Base-by-base conservation (phyloP, 2,329 filamentous ascomycete genomes). In the Botrytis hyacinthi region DNA sequence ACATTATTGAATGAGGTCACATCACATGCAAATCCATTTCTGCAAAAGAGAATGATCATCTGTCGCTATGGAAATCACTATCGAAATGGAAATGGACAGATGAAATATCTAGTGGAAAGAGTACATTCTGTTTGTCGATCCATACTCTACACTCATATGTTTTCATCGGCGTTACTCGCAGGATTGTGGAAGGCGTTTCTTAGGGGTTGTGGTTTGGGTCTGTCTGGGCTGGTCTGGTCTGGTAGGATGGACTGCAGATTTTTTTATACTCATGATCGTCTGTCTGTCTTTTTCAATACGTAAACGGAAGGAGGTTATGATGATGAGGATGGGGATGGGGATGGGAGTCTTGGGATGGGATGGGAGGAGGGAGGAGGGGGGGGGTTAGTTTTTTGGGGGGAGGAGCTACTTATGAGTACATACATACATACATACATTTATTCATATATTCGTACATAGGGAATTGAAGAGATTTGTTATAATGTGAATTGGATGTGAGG, bases 81-180 rank as follows among this genome's bases (percentile, higher is more conserved):
- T 99, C 85, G 99, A 99, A 87, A 97, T 99, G 79, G 97, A 99
- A 85, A 91, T 91, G 89, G 95, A 94, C 72, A 85, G 91, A 99
- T 82, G 96, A 92, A 96, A 89, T 99, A 67, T 54, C 12, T 16
- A 97, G 98, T 83, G 95, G 98, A 83, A 89, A 90, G 77, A 96
- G 99, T 82, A 87, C 85, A 2, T 87, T 98, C 20, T 98, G 98
- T 88, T 95, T 92, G 77, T 99, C 80, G 40, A 16, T 40, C 57
- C 26, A 57, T 16, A 16, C 18, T 32, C 26, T 48, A 48, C 8
- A 48, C 46, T 48, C 46, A 22, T 22, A 26, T 22, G 32, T 40
- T 42, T 22, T 32, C 37, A 35, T 57, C 26, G 65, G 65, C 65
- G 65, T 68, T 42, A 68, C 32, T 40, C 20, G 10, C 65, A 68